Percentiles rank a stretch among this genome's conserved stretches.
Conservation (phyloP, 306 rosid species). For the Coriaria nepalensis region DNA sequence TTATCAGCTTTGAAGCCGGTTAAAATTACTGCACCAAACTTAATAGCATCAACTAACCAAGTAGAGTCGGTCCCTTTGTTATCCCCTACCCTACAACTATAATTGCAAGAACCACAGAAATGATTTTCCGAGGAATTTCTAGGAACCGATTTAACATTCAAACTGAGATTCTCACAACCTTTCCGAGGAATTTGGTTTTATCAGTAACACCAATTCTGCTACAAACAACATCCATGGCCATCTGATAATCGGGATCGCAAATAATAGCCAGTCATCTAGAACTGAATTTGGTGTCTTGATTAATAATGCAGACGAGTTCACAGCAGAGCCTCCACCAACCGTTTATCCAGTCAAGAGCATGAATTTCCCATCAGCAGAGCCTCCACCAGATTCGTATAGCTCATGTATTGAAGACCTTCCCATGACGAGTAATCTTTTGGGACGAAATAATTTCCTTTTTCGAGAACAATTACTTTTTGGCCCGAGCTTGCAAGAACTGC, state of each 20-base stretch:
- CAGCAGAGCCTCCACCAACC: conserved; percentile 86
- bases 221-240: conserved; percentile 71
- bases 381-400: conserved; percentile 60
- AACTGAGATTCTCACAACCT: conserved; percentile 71
- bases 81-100: conserved; percentile 68
- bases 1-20: conserved; percentile 74
- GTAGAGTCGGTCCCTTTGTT: conserved; percentile 65
- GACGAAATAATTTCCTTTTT: conserved; percentile 79
- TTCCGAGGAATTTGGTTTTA: conserved; percentile 43
- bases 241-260: conserved; percentile 40
- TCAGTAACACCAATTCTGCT: conserved; percentile 59
- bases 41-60: conserved; percentile 78
- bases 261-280: conserved; percentile 66
- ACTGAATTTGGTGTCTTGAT: conserved; percentile 64
- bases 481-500: conserved; percentile 78
- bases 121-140: conserved; percentile 59
- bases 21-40: conserved; percentile 62
- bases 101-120: conserved; percentile 68
- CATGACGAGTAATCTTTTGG: conserved; percentile 66
- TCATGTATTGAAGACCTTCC: conserved; percentile 66
- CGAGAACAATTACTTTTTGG: conserved; percentile 60
- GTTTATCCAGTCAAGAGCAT: conserved; percentile 81
- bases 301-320: conserved; percentile 88
- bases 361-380: conserved; percentile 64
- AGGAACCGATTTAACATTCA: conserved; percentile 54